Percentiles rank a stretch among this genome's conserved stretches.
phyloP scores from a whole-genome alignment of 352 stramenopile genomes.

The Pelagophyceae sp. region DNA sequence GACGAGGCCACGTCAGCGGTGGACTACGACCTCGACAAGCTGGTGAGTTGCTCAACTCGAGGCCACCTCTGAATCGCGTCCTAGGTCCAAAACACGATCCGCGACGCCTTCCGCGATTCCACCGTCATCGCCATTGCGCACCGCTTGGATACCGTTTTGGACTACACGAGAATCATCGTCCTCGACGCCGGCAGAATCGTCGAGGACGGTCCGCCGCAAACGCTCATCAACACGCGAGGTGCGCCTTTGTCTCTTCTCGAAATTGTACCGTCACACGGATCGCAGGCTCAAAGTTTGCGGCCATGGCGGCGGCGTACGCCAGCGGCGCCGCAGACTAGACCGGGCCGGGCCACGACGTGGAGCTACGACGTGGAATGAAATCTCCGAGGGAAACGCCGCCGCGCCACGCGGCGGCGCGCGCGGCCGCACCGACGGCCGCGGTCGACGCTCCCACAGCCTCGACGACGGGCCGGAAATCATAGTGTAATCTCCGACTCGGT shows the following conservation, averaged over 20 bases:
- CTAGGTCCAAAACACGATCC: slow-evolving; percentile 75
- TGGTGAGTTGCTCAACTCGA: too few species aligned
- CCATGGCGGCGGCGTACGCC: not conserved
- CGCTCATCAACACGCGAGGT: slow-evolving; percentile 44
- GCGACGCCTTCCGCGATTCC: slow-evolving; percentile 40
- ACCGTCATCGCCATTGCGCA: slow-evolving; percentile 70
- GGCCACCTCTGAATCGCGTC: too few species aligned
- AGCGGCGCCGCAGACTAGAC: not conserved
- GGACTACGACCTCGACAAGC: slow-evolving; percentile 67
- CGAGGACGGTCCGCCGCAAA: slow-evolving; percentile 53
- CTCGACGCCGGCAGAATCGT: slow-evolving; percentile 59
- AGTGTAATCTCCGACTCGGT: too few species aligned
- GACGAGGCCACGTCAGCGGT: slow-evolving; percentile 76
- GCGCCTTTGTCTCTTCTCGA: too few species aligned
- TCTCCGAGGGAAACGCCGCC: too few species aligned
- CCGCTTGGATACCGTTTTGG: slow-evolving; percentile 61
- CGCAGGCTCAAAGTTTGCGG: not conserved
- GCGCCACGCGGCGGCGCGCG: too few species aligned
- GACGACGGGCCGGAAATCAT: too few species aligned
- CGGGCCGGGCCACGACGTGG: too few species aligned
- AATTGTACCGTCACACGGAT: too few species aligned
- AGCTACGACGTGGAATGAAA: too few species aligned
- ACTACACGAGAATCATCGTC: slow-evolving; percentile 62
- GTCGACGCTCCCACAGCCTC: too few species aligned
- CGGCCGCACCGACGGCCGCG: too few species aligned